Evolutionary conservation across 2,329 filamentous ascomycete genomes (phyloP).

Genomic region (Bimuria novae-zelandiae): DNA sequence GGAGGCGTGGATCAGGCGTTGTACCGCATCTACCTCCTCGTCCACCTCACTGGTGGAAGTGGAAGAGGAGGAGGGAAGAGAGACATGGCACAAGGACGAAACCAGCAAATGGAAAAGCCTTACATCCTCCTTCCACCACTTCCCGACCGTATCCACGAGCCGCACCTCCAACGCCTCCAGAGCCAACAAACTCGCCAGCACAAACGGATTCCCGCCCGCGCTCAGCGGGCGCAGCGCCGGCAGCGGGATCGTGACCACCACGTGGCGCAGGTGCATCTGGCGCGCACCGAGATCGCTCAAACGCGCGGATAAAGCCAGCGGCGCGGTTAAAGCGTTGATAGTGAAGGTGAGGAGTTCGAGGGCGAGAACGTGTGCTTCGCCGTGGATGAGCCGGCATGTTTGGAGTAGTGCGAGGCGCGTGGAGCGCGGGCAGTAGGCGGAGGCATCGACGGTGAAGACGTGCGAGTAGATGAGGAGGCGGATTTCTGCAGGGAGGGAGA

Average conservation of each 20-base stretch:
- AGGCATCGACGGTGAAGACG: not conserved
- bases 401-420: not conserved
- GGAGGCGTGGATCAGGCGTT: not conserved
- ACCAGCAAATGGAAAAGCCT: constrained; percentile 4
- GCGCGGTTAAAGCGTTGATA: not conserved
- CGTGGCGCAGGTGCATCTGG: constrained; percentile 6
- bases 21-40: not conserved
- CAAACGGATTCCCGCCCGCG: constrained; percentile 14
- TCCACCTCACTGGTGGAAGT: no score
- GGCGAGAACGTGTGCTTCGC: constrained; percentile 4
- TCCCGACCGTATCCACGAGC: not conserved
- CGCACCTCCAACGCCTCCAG: constrained; percentile 10
- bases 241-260: constrained; percentile 4
- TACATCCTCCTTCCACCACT: constrained; percentile 1
- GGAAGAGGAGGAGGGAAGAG: no score
- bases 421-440: not conserved
- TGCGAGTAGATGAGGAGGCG: constrained; percentile 8
- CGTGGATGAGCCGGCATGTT: constrained; percentile 13
- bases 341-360: constrained; percentile 1
- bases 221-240: constrained; percentile 1
- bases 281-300: constrained; percentile 1
- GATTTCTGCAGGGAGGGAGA: constrained; percentile 6
- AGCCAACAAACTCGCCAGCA: constrained; percentile 6
- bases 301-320: not conserved
- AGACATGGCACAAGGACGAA: constrained; percentile 2